Base-by-base conservation (phyloP, 805 yeast species). In the Schwanniomyces occidentalis region DNA sequence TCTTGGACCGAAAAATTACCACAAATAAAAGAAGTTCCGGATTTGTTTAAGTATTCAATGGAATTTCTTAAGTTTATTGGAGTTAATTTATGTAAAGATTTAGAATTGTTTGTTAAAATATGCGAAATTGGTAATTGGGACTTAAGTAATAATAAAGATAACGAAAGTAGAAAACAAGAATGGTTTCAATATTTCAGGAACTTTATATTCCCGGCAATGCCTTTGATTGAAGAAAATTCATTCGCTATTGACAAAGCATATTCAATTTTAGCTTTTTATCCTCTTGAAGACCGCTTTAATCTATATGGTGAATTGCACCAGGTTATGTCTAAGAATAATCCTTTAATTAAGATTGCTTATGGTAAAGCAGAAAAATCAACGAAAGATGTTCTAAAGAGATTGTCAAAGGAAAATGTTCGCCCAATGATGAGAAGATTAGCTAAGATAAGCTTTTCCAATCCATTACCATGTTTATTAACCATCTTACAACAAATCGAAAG, bases 401-500 rank as follows among this genome's bases (percentile, higher is more conserved):
- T 91, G 16, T 86, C 95, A 14, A 82, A 82, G 29, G 90, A 86
- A 42, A 89, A 86, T 41, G 81, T 85, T 2, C 68, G 73, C 16
- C 75, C 78, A 15, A 82, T 85, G 75, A 82, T 83, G 76, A 71
- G 89, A 41, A 69, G 77, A 29, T 63, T 91, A 16, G 83, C 95
- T 0, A 80, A 81, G 44, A 69, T 87, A 8, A 75, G 89, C 14
- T 80, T 78, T 40, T 62, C 84, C 1, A 87, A 87, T 54, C 97
- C 98, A 2, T 54, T 89, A 13, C 83, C 95, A 2, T 78, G 89
- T 9, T 75, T 90, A 27, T 62, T 76, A 15, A 81, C 85, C 0
- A 72, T 86, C 29, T 69, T 90, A 8, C 78, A 78, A 29, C 96
- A 88, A 52, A 78, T 91, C 44, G 98, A 91, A 58, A 87, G 93